phyloP scores from a whole-genome alignment of 148 eudicot species.

The Vaccinium darrowii region DNA sequence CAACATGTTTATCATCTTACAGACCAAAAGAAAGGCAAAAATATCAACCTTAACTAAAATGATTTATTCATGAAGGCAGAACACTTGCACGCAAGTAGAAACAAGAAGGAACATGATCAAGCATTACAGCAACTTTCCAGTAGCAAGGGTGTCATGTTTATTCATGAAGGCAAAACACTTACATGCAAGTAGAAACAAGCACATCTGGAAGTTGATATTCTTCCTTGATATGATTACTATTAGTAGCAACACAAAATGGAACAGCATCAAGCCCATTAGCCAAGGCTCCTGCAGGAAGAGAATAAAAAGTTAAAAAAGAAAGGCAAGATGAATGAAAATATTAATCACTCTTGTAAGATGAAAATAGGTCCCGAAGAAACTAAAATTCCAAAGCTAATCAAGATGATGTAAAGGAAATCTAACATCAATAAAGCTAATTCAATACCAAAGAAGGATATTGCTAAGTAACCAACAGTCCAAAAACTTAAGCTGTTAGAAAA shows the following conservation, averaged over 20 bases:
- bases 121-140: neutral
- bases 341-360: neutral
- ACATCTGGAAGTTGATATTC: conserved; percentile 87
- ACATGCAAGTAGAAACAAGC: conserved; percentile 80
- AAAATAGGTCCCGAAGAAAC: neutral
- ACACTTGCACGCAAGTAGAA: too few relatives aligned
- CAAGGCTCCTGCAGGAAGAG: conserved; percentile 67
- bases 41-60: neutral
- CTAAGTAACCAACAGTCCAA: too few relatives aligned
- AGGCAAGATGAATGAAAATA: neutral
- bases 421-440: neutral
- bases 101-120: neutral
- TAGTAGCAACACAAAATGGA: conserved; percentile 56
- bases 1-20: neutral
- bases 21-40: neutral
- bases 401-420: neutral
- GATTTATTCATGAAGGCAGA: too few relatives aligned
- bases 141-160: neutral
- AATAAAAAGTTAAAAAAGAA: neutral
- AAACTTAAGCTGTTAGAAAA: too few relatives aligned
- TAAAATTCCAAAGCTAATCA: neutral
- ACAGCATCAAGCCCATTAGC: conserved; percentile 66
- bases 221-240: conserved; percentile 51
- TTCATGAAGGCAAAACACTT: conserved; percentile 24
- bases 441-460: neutral